These are phyloP conservation scores for Chrysoporthe deuterocubensis DNA, from an alignment of 2,329 filamentous ascomycete species.

Conservation along the genomic window DNA sequence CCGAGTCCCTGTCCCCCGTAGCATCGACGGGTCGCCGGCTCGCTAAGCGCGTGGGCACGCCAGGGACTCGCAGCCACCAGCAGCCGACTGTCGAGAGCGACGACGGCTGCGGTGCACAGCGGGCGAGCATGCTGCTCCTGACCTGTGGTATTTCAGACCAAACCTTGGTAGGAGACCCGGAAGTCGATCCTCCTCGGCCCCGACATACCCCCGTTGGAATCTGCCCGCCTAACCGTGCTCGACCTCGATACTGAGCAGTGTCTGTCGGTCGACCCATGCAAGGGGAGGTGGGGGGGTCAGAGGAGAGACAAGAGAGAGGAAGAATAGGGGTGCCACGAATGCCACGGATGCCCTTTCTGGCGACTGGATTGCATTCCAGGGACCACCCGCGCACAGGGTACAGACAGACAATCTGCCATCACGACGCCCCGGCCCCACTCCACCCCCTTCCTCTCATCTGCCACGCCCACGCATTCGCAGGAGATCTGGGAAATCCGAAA, in stretches of 20 bases:
- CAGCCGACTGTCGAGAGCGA: not conserved
- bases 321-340: constrained; percentile 11
- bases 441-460: constrained; percentile 8
- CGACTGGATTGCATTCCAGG: constrained; percentile 1
- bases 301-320: not conserved
- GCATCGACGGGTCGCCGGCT: not conserved
- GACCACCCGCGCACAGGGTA: not conserved
- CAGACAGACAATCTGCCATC: constrained; percentile 4
- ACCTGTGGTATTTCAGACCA: not conserved
- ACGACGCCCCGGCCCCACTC: constrained; percentile 9
- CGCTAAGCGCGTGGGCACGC: too few species aligned
- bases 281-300: not conserved
- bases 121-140: not conserved
- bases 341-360: not conserved
- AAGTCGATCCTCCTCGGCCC: not conserved
- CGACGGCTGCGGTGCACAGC: not conserved
- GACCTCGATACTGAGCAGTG: not conserved
- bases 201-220: not conserved
- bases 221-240: not conserved
- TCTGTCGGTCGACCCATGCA: not conserved
- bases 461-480: not conserved
- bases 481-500: not conserved
- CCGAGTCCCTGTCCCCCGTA: not conserved
- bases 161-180: constrained; percentile 1
- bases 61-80: too few species aligned